Evolutionary conservation across 2,329 filamentous ascomycete species (phyloP).

Genomic region (Colletotrichum tropicale): DNA sequence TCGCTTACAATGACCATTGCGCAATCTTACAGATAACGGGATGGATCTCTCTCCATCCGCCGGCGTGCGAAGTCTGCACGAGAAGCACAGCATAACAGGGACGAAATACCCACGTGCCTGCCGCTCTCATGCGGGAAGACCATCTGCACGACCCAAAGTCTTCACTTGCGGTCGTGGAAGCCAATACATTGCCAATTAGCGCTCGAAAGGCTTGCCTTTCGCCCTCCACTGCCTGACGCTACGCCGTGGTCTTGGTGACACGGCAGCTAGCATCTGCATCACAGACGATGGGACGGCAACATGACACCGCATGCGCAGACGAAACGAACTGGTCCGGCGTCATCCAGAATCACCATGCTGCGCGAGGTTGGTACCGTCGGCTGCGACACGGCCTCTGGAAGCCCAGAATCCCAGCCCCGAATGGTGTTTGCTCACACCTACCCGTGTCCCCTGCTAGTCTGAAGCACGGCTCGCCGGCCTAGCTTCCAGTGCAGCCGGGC

Average conservation of each 20-base stretch:
- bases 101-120: conserved; percentile 10
- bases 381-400: neutral
- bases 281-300: neutral
- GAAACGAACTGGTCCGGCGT: neutral
- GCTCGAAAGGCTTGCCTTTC: neutral
- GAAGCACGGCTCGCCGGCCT: neutral
- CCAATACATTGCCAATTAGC: conserved; percentile 9
- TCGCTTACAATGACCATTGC: neutral
- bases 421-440: neutral
- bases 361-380: neutral
- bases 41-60: neutral
- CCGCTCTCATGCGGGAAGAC: neutral
- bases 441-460: neutral
- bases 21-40: neutral
- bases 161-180: neutral
- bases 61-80: neutral
- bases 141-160: neutral
- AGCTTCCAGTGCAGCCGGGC: neutral
- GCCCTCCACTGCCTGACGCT: conserved; percentile 1
- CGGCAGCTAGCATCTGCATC: neutral
- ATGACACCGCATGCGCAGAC: neutral
- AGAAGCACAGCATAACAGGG: neutral
- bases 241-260: conserved; percentile 7
- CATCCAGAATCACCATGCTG: neutral
- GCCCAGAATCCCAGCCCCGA: neutral